These are phyloP conservation scores for Paspalum vaginatum DNA, from an alignment of 176 grass and related monocot genomes.

Conservation along the genomic window DNA sequence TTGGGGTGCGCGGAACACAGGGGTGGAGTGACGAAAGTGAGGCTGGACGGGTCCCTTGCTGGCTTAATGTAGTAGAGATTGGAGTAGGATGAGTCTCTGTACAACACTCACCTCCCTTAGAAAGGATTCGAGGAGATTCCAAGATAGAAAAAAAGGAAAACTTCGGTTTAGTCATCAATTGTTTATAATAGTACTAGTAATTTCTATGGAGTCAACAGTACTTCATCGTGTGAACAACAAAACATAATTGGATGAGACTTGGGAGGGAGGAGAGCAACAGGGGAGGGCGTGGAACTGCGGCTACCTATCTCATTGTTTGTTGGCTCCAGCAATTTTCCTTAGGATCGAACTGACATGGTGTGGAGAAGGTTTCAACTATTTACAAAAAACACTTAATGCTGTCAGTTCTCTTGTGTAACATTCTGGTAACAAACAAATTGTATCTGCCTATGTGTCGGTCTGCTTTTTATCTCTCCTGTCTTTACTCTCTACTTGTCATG, in stretches of 20 bases:
- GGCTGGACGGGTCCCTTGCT: too few species aligned
- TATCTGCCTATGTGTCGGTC: neutral
- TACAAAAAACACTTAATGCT: neutral
- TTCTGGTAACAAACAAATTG: neutral
- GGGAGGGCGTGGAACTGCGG: too few species aligned
- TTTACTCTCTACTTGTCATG: neutral
- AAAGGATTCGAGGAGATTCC: neutral
- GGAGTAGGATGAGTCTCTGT: too few species aligned
- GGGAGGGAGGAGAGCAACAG: too few species aligned
- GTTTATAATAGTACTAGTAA: neutral
- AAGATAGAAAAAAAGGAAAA: neutral
- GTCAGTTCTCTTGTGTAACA: neutral
- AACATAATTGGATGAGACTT: too few species aligned
- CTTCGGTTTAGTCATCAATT: neutral
- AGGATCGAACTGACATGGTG: neutral
- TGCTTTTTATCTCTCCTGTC: neutral
- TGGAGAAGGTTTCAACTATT: neutral
- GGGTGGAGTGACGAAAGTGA: too few species aligned
- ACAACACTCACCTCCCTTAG: too few species aligned
- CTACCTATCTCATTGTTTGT: neutral
- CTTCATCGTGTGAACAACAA: too few species aligned
- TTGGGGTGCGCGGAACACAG: too few species aligned
- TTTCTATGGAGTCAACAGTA: neutral
- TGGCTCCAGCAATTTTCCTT: neutral
- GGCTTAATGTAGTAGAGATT: too few species aligned